Base-by-base conservation (phyloP, 2,329 filamentous ascomycete genomes). In the Dothiorella sarmentorum region DNA sequence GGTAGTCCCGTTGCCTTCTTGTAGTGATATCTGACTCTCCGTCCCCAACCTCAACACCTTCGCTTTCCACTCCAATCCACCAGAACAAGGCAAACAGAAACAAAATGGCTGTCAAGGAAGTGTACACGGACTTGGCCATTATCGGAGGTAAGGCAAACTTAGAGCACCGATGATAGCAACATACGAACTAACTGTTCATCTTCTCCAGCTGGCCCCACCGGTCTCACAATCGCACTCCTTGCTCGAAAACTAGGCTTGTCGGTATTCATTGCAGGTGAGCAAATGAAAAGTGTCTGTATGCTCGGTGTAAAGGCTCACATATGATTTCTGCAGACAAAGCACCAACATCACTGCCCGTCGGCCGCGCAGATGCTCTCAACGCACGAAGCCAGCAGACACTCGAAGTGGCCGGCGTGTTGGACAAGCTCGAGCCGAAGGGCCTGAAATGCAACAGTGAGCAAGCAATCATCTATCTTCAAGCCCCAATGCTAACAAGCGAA, bases 371-470 rank as follows among this genome's bases (percentile, higher is more conserved):
- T 64, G 78, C 78, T 0, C 67, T 80, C 56, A 80, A 80, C 38
- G 78, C 78, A 5, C 71, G 78, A 9, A 79, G 77, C 0, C 78
- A 80, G 38, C 78, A 80, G 43, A 78, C 77, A 29, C 68, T 80
- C 2, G 77, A 80, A 49, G 71, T 78, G 6, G 76, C 74, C 3
- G 72, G 74, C 7, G 70, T 80, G 15, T 65, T 79, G 1, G 69
- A 76, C 31, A 73, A 77, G 35, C 67, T 80, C 2, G 61, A 79
- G 0, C 67, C 72, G 0, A 64, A 71, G 2, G 77, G 78, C 1
- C 70, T 80, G n/a, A 76, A 76, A 59, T 80, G 78, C 65, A 80
- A 80, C 62, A 80, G 77, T 79, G 69, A 64, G 74, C 61, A 27
- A n/a, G n/a, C n/a, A n/a, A n/a, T n/a, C n/a, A n/a, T n/a, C n/a